Base-by-base conservation (phyloP, 495 filamentous ascomycete species). In the Aspergillus campestris region DNA sequence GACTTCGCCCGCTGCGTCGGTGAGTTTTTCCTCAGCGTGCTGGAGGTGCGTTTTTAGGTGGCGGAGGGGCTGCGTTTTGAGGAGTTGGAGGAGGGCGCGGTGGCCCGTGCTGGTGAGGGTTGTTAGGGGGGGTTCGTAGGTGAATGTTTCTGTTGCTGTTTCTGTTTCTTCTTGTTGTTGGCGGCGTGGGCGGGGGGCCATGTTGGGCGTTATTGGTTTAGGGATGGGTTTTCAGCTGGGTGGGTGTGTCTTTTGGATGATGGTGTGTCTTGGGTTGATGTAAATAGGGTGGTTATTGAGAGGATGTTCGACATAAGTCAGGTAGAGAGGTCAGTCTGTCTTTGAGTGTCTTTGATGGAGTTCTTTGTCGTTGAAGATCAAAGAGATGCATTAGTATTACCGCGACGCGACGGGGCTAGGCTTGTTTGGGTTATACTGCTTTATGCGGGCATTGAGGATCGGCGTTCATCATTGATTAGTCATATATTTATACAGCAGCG, bases 71-170 rank as follows among this genome's bases (percentile, higher is more conserved):
- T 61, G 52, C 9, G 59, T 53, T 15, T 59, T 44, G 5, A 65
- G 50, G 8, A 76, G 61, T 4, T 49, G 29, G 0, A 60, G 33
- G 10, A 78, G 62, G 0, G 61, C 56, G 9, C 50, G 45, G 37
- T 69, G 64, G 31, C 55, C 54, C 13, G 58, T 56, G 11, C 47
- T 35, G 31, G 61, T 70, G 5, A 74, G 74, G 8, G 81, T 72
- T 30, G 65, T 72, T 12, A 68, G 52, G 9, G 74, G 80, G 1
- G 74, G 56, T 50, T 86, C 70, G 59, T 87, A 86, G 7, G 66
- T 54, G 3, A 82, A 82, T 34, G 18, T 8, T 29, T 42, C 6
- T 13, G 29, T 35, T 34, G 8, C 0, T 40, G 28, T 49, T 43
- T 24, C 10, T 37, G 14, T 31, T 15, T 30, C 13, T 13, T 30